Percentiles rank a stretch among this genome's conserved stretches.
phyloP scores from a whole-genome alignment of 495 filamentous ascomycete species.

The Talaromyces thailandensis region DNA sequence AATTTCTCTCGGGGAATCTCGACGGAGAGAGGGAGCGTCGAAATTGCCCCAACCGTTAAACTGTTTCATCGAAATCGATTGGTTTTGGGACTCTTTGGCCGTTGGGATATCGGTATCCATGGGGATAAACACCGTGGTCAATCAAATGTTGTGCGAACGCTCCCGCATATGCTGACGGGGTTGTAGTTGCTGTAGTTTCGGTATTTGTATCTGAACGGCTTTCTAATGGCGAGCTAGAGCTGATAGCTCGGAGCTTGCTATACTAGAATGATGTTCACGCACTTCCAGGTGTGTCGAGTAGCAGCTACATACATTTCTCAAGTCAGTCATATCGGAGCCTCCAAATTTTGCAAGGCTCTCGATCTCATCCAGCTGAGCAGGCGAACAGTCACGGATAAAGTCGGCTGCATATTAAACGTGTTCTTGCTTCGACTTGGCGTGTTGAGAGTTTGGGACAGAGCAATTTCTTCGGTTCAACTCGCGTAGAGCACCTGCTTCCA shows the following conservation, averaged over 20 bases:
- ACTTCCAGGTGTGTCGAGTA: background rate
- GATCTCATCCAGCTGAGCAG: background rate
- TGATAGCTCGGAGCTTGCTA: background rate
- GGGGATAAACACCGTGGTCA: background rate
- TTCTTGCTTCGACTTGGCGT: too few species aligned
- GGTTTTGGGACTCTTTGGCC: background rate
- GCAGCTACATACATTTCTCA: background rate
- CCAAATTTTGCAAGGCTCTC: background rate
- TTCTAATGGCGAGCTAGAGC: too few species aligned
- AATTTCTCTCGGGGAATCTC: background rate
- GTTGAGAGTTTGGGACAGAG: too few species aligned
- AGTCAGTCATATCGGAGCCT: background rate
- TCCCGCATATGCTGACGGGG: background rate
- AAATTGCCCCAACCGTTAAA: background rate
- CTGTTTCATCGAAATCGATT: background rate
- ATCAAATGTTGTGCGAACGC: background rate
- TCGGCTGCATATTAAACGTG: background rate
- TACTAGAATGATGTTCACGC: background rate
- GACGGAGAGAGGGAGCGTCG: background rate
- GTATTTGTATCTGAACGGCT: background rate
- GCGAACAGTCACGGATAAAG: background rate
- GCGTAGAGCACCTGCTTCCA: too few species aligned
- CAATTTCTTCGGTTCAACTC: too few species aligned
- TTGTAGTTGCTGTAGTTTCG: background rate
- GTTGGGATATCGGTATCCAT: background rate